Evolutionary conservation across 345 rosid species (phyloP).

Genomic region (Syzygium oleosum): DNA sequence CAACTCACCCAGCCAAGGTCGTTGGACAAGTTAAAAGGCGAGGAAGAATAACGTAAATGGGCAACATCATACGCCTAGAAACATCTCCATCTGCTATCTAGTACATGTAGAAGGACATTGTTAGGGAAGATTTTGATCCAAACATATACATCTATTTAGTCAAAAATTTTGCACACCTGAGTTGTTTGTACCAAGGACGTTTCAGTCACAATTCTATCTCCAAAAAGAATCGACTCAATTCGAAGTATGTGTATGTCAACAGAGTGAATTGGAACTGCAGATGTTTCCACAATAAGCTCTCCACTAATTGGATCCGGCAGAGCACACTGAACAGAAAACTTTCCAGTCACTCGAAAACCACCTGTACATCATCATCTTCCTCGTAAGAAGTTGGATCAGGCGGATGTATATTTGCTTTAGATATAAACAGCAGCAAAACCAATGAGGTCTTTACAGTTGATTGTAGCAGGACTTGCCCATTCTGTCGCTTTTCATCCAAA

Average conservation of each 20-base stretch:
- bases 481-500: not conserved
- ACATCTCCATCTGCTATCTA: conserved; percentile 96
- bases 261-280: conserved; percentile 65
- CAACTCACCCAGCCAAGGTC: conserved; percentile 71
- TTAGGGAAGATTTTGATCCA: not conserved
- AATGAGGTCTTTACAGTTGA: not conserved
- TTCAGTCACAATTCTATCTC: conserved; percentile 76
- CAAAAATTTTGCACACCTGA: conserved; percentile 33
- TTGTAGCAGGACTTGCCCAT: not conserved
- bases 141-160: not conserved
- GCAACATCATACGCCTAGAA: conserved; percentile 54
- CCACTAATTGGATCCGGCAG: conserved; percentile 72
- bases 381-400: not conserved
- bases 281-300: conserved; percentile 68
- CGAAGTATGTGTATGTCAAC: conserved; percentile 71
- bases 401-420: not conserved
- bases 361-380: conserved; percentile 29
- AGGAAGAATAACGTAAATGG: conserved; percentile 69
- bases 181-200: conserved; percentile 88
- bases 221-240: conserved; percentile 66
- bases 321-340: conserved; percentile 62
- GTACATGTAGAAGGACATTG: conserved; percentile 1
- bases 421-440: not conserved
- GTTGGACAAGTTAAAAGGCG: conserved; percentile 88
- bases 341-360: conserved; percentile 82